Conservation (phyloP, 2,329 filamentous ascomycete genomes). For the Fusarium torulosum region DNA sequence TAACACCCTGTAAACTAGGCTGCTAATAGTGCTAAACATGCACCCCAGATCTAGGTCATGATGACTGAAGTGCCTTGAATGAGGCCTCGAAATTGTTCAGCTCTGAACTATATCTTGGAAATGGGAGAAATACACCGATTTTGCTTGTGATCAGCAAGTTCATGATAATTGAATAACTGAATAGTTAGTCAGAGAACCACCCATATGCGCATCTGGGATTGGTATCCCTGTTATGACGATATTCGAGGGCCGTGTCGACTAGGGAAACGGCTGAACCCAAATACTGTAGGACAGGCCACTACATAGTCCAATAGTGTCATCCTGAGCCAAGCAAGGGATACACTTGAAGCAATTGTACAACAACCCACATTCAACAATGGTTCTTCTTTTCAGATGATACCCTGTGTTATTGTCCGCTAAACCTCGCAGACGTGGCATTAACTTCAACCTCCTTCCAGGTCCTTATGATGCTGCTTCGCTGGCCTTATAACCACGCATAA, state of each 20-base stretch:
- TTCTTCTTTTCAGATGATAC: constrained; percentile 4
- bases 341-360: neutral
- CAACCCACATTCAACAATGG: constrained; percentile 13
- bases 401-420: neutral
- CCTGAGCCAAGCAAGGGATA: constrained; percentile 26
- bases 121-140: neutral
- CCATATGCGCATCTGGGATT: neutral
- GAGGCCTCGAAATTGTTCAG: neutral
- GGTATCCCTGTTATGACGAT: constrained; percentile 12
- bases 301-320: constrained; percentile 6
- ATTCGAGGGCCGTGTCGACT: neutral
- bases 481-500: constrained; percentile 33
- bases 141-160: neutral
- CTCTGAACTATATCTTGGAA: neutral
- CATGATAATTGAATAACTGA: neutral
- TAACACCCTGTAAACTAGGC: neutral
- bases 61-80: neutral
- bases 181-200: neutral
- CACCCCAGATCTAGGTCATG: constrained; percentile 6
- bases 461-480: constrained; percentile 43
- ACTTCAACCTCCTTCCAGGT: neutral
- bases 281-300: neutral
- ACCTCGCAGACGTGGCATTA: constrained; percentile 1
- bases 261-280: constrained; percentile 11
- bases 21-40: neutral